A percentile compares a stretch with the other conserved stretches of the same genome.
Conservation (phyloP, 2,329 filamentous ascomycete genomes). For the Clarireedia sp. region DNA sequence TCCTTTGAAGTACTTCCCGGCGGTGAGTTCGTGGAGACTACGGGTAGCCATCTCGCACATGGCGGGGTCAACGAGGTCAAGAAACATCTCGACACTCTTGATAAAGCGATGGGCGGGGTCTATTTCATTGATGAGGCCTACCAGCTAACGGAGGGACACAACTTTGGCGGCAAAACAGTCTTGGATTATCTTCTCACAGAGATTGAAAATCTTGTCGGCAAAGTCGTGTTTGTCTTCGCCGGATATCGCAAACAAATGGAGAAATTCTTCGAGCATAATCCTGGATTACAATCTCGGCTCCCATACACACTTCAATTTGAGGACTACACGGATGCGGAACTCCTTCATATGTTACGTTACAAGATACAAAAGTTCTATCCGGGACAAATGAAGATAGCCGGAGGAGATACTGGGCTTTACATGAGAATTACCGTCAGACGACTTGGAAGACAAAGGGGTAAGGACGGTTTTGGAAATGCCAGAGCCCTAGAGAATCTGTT, state of each 20-base stretch:
- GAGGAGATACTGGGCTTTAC: constrained; percentile 51
- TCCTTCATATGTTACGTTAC: constrained; percentile 51
- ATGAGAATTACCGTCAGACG: constrained; percentile 54
- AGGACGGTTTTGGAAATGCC: constrained; percentile 66
- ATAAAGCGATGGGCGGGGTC: constrained; percentile 59
- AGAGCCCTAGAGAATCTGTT: constrained; percentile 58
- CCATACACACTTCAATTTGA: constrained; percentile 57
- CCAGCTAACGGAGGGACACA: constrained; percentile 56
- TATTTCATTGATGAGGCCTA: constrained; percentile 77
- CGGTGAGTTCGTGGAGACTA: constrained; percentile 53
- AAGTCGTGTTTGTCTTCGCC: constrained; percentile 63
- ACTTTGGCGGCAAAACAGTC: constrained; percentile 48
- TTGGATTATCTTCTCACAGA: constrained; percentile 66
- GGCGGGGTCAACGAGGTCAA: constrained; percentile 52
- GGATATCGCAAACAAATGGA: constrained; percentile 73
- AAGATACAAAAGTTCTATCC: constrained; percentile 48
- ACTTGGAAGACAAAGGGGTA: constrained; percentile 53
- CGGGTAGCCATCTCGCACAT: constrained; percentile 58
- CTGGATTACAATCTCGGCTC: constrained; percentile 61
- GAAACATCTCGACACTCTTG: constrained; percentile 47
- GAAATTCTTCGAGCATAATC: constrained; percentile 66
- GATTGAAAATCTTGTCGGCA: constrained; percentile 62
- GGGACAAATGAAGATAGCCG: constrained; percentile 50
- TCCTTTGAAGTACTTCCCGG: constrained; percentile 56
- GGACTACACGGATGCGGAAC: constrained; percentile 60